Conservation (phyloP, 1,284 basidiomycete species). For the Moniliophthora roreri region DNA sequence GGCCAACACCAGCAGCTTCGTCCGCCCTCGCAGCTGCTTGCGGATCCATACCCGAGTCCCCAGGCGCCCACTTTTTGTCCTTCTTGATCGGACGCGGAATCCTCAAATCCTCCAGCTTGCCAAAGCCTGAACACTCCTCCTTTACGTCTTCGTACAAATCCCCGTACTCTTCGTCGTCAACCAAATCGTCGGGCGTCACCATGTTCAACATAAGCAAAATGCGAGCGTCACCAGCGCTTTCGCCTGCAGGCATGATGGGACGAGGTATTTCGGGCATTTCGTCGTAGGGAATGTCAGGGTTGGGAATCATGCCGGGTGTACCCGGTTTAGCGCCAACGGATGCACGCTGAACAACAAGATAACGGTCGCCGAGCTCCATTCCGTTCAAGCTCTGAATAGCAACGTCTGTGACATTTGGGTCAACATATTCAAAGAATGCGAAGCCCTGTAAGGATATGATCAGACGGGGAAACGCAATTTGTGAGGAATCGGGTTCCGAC, state of each 20-base stretch:
- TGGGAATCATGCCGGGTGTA: constrained; percentile 58
- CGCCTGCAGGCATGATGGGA: constrained; percentile 81
- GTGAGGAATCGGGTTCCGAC: constrained; percentile 36
- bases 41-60: constrained; percentile 60
- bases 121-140: constrained; percentile 88
- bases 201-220: constrained; percentile 99
- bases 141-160: constrained; percentile 96
- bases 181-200: constrained; percentile 93
- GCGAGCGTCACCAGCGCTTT: constrained; percentile 62
- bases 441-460: constrained; percentile 69
- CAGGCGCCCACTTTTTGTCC: constrained; percentile 79
- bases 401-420: constrained; percentile 86
- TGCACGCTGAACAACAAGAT: constrained; percentile 94
- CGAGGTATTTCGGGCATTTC: constrained; percentile 75
- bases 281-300: constrained; percentile 66
- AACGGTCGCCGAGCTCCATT: constrained; percentile 97
- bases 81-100: constrained; percentile 89
- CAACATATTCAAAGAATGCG: constrained; percentile 98
- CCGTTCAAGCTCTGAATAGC: constrained; percentile 96
- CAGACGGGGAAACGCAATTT: constrained; percentile 5
- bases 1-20: constrained; percentile 89
- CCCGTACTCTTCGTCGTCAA: constrained; percentile 89
- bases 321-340: constrained; percentile 87
- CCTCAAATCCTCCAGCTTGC: constrained; percentile 80
- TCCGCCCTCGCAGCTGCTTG: constrained; percentile 70